Percentiles rank a stretch among this genome's conserved stretches.
phyloP scores from a whole-genome alignment of 2,329 filamentous ascomycete genomes.

The Parastagonospora nodorum region DNA sequence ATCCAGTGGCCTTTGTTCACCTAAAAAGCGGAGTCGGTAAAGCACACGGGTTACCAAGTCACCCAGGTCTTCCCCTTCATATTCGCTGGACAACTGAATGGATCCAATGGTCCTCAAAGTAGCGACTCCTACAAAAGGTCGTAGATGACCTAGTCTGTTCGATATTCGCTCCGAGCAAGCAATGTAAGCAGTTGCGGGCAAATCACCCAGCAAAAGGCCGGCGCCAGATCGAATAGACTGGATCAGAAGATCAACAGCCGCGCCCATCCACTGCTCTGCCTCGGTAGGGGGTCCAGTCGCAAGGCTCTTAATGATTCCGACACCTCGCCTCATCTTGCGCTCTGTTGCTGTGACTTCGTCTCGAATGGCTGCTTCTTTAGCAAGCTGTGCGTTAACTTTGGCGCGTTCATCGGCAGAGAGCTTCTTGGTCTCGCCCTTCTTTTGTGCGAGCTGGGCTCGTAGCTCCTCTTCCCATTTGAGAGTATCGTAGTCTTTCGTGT shows the following conservation, averaged over 20 bases:
- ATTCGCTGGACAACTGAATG: conserved; percentile 70
- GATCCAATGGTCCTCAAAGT: conserved; percentile 80
- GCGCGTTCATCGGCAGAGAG: conserved; percentile 85
- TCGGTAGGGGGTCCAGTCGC: conserved; percentile 89
- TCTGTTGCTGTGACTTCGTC: conserved; percentile 71
- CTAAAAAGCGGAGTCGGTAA: conserved; percentile 86
- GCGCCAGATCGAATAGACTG: conserved; percentile 79
- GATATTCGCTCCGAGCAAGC: conserved; percentile 77
- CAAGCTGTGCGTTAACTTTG: conserved; percentile 88
- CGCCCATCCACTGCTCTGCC: conserved; percentile 83
- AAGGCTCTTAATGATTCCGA: conserved; percentile 82
- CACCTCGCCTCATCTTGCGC: conserved; percentile 75
- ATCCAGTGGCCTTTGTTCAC: conserved; percentile 94
- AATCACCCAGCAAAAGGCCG: conserved; percentile 78
- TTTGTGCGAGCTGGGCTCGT: conserved; percentile 82
- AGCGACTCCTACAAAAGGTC: conserved; percentile 85
- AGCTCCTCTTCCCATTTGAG: conserved; percentile 97
- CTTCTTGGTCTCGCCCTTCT: conserved; percentile 91
- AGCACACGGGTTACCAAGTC: conserved; percentile 82
- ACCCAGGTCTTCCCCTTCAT: conserved; percentile 80
- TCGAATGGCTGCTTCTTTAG: conserved; percentile 82
- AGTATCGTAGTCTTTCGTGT: conserved; percentile 91
- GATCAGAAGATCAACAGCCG: conserved; percentile 75
- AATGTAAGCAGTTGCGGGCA: conserved; percentile 78
- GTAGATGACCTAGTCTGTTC: conserved; percentile 72